Conservation (phyloP, 2,329 filamentous ascomycete species). For the Hawksworthiomyces lignivorus region DNA sequence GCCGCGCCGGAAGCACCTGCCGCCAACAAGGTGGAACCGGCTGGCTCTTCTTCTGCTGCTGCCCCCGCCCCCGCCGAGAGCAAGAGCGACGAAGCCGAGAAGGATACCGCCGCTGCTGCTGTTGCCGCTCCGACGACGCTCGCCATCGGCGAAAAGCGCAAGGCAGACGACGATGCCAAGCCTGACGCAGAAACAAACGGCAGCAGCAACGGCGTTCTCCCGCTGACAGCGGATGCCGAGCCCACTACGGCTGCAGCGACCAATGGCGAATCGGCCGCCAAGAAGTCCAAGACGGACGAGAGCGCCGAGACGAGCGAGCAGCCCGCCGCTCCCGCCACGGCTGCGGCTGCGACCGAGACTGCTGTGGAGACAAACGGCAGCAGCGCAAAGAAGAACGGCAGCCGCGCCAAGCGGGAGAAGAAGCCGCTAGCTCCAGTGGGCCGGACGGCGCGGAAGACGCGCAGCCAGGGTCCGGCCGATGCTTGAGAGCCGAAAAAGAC, state of each 20-base stretch:
- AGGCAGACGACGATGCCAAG: constrained; percentile 11
- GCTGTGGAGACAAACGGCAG: constrained; percentile 6
- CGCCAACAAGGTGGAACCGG: no score
- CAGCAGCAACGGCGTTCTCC: constrained; percentile 3
- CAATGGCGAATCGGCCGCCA: constrained; percentile 9
- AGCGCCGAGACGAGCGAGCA: no score
- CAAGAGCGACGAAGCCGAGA: no score
- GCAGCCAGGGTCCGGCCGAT: constrained; percentile 26
- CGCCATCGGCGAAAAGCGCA: constrained; percentile 18
- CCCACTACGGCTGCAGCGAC: background rate
- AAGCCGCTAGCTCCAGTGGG: constrained; percentile 23
- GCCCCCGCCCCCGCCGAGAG: no score
- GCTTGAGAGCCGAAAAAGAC: no score
- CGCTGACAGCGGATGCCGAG: background rate
- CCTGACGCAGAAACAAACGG: background rate
- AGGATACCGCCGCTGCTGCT: background rate
- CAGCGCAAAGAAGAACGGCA: constrained; percentile 17
- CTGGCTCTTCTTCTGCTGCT: no score
- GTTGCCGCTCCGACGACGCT: background rate
- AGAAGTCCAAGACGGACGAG: constrained; percentile 15
- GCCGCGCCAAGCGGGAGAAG: constrained; percentile 19
- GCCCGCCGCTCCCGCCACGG: background rate
- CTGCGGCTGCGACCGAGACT: background rate
- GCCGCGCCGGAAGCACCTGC: no score
- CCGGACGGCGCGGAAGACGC: constrained; percentile 29